A percentile compares a stretch with the other conserved stretches of the same genome.
Conservation (phyloP, 129 eudicot genomes). For the Chrysanthemum makinoi region DNA sequence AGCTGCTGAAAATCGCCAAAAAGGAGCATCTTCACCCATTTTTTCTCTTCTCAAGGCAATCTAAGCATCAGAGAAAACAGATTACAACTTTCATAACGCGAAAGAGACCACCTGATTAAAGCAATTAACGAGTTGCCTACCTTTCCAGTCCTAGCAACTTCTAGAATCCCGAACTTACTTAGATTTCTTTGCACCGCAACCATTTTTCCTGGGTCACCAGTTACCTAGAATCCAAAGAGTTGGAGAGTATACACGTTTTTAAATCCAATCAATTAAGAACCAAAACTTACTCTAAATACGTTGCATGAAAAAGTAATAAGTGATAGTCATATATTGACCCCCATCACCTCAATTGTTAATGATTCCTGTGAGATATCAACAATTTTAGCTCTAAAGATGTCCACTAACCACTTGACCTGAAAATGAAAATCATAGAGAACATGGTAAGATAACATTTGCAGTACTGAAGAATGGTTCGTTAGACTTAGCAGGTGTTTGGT, state of each 20-base stretch:
- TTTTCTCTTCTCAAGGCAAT: constrained; percentile 96
- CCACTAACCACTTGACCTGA: constrained; percentile 96
- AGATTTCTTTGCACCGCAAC: constrained; percentile 80
- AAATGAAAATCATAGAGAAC: constrained; percentile 16
- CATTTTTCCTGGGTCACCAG: constrained; percentile 97
- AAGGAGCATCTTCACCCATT: constrained; percentile 96
- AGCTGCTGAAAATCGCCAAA: constrained; percentile 96
- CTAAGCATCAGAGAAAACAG: constrained; percentile 30
- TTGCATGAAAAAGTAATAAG: constrained; percentile 11
- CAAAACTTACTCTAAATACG: constrained; percentile 16
- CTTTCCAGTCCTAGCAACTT: constrained; percentile 94
- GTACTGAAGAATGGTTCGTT: constrained; percentile 8
- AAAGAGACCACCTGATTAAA: not conserved
- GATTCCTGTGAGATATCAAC: constrained; percentile 88
- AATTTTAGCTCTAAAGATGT: constrained; percentile 78
- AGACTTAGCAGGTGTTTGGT: not conserved
- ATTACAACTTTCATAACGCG: constrained; percentile 4
- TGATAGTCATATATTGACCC: not conserved
- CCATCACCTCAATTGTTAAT: constrained; percentile 75
- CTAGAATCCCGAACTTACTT: constrained; percentile 80
- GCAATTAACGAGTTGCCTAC: constrained; percentile 28
- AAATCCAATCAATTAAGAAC: constrained; percentile 13
- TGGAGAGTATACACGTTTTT: not conserved
- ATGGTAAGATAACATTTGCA: constrained; percentile 12
- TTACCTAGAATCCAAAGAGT: constrained; percentile 52